Conservation (phyloP, 2,329 filamentous ascomycete genomes). For the Verticillium isaacii region DNA sequence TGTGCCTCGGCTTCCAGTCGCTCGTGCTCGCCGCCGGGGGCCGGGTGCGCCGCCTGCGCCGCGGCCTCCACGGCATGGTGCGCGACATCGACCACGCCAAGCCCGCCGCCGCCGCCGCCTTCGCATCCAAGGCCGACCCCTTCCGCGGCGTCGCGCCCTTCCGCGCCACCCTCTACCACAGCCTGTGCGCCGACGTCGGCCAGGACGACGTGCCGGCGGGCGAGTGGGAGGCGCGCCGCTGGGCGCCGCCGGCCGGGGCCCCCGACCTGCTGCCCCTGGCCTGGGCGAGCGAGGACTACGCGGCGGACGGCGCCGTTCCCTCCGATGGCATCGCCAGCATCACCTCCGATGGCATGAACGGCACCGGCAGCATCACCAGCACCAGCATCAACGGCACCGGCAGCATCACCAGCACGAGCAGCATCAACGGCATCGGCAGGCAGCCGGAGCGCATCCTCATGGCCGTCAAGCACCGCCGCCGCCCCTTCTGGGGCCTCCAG, state of each 20-base stretch:
- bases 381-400: too few species aligned
- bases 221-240: conserved; percentile 33
- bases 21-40: conserved; percentile 66
- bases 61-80: conserved; percentile 80
- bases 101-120: conserved; percentile 9
- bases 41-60: conserved; percentile 58
- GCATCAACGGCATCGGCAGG: too few species aligned
- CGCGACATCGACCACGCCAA: conserved; percentile 55
- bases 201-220: conserved; percentile 32
- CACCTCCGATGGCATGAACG: too few species aligned
- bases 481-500: conserved; percentile 82
- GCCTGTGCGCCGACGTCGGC: conserved; percentile 50
- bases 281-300: conserved; percentile 49
- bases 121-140: conserved; percentile 42
- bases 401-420: too few species aligned
- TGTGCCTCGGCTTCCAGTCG: conserved; percentile 87
- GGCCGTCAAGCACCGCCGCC: conserved; percentile 62
- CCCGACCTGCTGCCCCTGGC: conserved; percentile 53
- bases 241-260: conserved; percentile 28
- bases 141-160: conserved; percentile 59
- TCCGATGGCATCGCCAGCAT: too few species aligned
- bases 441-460: conserved; percentile 59
- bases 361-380: too few species aligned
- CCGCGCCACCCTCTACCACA: conserved; percentile 74
- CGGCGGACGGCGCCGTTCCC: conserved; percentile 12